These are phyloP conservation scores for Backusella macrospora DNA, from an alignment of 192 early-diverging fungal species.

Conservation along the genomic window DNA sequence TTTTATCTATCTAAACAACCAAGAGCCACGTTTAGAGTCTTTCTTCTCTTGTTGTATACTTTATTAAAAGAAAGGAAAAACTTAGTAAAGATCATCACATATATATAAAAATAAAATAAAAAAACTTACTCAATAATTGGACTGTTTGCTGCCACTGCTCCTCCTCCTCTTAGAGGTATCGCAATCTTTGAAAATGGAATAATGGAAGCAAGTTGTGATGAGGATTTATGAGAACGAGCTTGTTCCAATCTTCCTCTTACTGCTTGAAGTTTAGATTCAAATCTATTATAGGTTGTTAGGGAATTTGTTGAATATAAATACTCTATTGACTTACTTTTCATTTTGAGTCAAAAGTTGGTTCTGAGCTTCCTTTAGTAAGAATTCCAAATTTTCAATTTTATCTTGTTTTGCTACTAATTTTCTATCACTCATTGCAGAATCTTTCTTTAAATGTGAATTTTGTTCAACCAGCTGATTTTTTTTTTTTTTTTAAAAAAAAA, in stretches of 20 bases:
- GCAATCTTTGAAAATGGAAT: slow-evolving; percentile 63
- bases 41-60: neutral
- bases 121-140: neutral
- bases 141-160: neutral
- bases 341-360: slow-evolving; percentile 78
- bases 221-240: slow-evolving; percentile 55
- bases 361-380: slow-evolving; percentile 79
- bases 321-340: slow-evolving; percentile 49
- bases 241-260: slow-evolving; percentile 80
- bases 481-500: neutral
- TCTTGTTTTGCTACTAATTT: slow-evolving; percentile 91
- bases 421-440: slow-evolving; percentile 83
- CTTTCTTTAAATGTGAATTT: slow-evolving; percentile 95
- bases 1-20: neutral
- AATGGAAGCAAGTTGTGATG: slow-evolving; percentile 26
- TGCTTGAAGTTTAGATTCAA: slow-evolving; percentile 76
- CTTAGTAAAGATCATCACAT: neutral
- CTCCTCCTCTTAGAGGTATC: slow-evolving; percentile 88
- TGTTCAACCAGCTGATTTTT: slow-evolving; percentile 80
- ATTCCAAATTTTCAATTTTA: slow-evolving; percentile 88
- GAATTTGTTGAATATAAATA: neutral
- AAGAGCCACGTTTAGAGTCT: slow-evolving; percentile 2
- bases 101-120: too few species aligned
- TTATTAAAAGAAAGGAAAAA: too few species aligned
- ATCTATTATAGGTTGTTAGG: slow-evolving; percentile 45